These are phyloP conservation scores for Emydomyces testavorans DNA, from an alignment of 2,329 filamentous ascomycete genomes.

Conservation along the genomic window DNA sequence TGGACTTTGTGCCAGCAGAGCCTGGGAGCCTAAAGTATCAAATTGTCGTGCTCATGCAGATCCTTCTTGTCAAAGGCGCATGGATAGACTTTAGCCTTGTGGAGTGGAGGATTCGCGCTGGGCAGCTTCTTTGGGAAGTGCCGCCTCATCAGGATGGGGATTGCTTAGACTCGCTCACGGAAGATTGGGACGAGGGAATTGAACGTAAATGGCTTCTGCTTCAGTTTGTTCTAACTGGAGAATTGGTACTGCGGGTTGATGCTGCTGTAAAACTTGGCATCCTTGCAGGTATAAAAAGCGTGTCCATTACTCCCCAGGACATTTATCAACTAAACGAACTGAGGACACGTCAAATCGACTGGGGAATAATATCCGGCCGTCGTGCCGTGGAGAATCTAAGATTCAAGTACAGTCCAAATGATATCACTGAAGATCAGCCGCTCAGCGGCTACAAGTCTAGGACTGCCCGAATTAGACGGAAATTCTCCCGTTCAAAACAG, in stretches of 20 bases:
- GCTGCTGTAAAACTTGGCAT: constrained; percentile 35
- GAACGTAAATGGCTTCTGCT: constrained; percentile 45
- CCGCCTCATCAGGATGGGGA: constrained; percentile 29
- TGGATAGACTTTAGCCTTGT: constrained; percentile 40
- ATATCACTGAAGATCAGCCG: background rate
- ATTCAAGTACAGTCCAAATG: constrained; percentile 22
- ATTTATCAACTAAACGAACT: constrained; percentile 37
- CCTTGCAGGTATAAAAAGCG: constrained; percentile 29
- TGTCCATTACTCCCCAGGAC: constrained; percentile 35
- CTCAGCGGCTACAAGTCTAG: background rate
- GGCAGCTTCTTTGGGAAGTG: constrained; percentile 37
- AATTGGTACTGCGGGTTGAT: constrained; percentile 45
- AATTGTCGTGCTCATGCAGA: constrained; percentile 35
- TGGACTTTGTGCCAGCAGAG: constrained; percentile 15
- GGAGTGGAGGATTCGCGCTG: constrained; percentile 37
- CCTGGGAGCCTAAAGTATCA: constrained; percentile 34
- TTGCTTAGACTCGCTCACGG: constrained; percentile 18
- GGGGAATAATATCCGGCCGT: constrained; percentile 45
- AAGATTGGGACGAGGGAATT: constrained; percentile 20
- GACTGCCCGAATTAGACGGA: constrained; percentile 1
- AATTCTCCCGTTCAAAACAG: constrained; percentile 1
- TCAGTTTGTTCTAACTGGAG: constrained; percentile 44
- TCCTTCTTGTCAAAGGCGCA: constrained; percentile 34
- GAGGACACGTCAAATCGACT: constrained; percentile 43
- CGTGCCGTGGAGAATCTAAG: constrained; percentile 44